These are phyloP conservation scores for Evansstolkia leycettana DNA, from an alignment of 495 filamentous ascomycete species.

Conservation along the genomic window DNA sequence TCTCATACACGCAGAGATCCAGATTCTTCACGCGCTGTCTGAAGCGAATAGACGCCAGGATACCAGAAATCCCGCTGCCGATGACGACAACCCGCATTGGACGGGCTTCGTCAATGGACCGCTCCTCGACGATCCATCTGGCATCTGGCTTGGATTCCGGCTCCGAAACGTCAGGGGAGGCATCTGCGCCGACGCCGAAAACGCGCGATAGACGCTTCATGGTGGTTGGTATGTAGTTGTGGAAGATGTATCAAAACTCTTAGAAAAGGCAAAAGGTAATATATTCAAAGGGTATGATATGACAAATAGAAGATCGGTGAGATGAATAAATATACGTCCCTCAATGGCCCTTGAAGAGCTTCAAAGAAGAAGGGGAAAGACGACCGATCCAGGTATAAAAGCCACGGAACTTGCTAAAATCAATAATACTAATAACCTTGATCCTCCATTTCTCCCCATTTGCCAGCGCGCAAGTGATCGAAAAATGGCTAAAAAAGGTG, in stretches of 20 bases:
- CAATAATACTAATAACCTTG: too few relatives aligned
- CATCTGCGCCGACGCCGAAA: slow-evolving; percentile 2
- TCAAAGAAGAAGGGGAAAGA: too few relatives aligned
- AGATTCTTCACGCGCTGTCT: slow-evolving; percentile 43
- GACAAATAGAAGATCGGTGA: too few relatives aligned
- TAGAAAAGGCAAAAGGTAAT: too few relatives aligned
- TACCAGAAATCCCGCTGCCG: slow-evolving; percentile 54
- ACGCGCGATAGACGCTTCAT: slow-evolving; percentile 9
- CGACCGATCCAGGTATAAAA: too few relatives aligned
- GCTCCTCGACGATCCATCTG: slow-evolving; percentile 21
- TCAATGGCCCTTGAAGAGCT: too few relatives aligned
- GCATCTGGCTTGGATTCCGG: neutral
- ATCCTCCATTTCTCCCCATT: too few relatives aligned
- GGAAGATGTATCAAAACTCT: neutral
- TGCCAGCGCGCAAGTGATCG: too few relatives aligned
- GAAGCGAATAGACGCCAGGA: slow-evolving; percentile 48
- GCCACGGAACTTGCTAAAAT: too few relatives aligned
- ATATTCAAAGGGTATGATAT: too few relatives aligned
- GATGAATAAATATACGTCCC: too few relatives aligned
- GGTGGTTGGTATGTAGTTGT: neutral
- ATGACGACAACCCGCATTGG: slow-evolving; percentile 47
- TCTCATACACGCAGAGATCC: slow-evolving; percentile 62
- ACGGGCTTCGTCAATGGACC: slow-evolving; percentile 45
- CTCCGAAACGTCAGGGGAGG: neutral
- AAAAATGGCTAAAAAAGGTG: too few relatives aligned